phyloP scores from a whole-genome alignment of 805 yeast species.

The Diddensiella santjacobensis region DNA sequence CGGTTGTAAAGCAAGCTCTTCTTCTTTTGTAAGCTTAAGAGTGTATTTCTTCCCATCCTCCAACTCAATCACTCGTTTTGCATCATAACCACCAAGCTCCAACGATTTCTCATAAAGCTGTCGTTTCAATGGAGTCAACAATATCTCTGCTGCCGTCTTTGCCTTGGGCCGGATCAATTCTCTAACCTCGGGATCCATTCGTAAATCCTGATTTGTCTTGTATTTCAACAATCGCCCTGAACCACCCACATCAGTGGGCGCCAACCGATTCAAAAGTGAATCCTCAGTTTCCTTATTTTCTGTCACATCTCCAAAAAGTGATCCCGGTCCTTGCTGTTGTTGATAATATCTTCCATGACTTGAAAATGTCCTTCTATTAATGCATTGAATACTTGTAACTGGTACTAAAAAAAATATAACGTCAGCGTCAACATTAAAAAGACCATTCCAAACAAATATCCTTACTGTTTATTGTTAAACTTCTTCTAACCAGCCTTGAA shows the following conservation, averaged over 20 bases:
- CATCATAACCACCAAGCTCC: slow-evolving; percentile 68
- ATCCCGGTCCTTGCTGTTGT: no score
- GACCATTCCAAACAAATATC: no score
- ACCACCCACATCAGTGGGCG: slow-evolving; percentile 4
- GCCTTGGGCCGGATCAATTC: slow-evolving; percentile 51
- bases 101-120: slow-evolving; percentile 51
- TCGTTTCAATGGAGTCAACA: slow-evolving; percentile 68
- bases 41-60: slow-evolving; percentile 47
- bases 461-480: no score
- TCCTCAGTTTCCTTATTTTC: slow-evolving; percentile 15
- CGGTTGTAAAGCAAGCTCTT: slow-evolving; percentile 80
- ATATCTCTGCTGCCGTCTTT: slow-evolving; percentile 49
- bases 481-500: no score
- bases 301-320: slow-evolving; percentile 22
- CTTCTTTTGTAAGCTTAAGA: slow-evolving; percentile 56
- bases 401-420: no score
- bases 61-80: slow-evolving; percentile 47
- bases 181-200: slow-evolving; percentile 34
- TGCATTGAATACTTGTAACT: no score
- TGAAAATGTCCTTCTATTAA: no score
- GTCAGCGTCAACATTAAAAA: no score
- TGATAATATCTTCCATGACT: no score
- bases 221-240: not conserved
- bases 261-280: slow-evolving; percentile 17
- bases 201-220: slow-evolving; percentile 16